Evolutionary conservation across 2,329 filamentous ascomycete genomes (phyloP).

Genomic region (Cladosporium velox): DNA sequence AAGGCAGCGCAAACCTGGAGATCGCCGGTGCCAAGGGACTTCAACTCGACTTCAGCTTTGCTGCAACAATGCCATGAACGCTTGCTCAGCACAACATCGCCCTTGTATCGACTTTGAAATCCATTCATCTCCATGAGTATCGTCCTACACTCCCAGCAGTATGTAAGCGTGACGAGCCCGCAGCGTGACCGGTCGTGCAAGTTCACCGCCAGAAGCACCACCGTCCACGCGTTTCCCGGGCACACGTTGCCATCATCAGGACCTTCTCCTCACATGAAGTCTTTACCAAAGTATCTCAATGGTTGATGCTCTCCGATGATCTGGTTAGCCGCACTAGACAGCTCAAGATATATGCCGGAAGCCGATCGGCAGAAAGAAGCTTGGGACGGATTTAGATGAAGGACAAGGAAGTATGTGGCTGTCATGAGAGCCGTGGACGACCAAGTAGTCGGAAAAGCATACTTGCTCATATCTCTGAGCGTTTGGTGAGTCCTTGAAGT

Average conservation of each 20-base stretch:
- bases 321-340: not conserved
- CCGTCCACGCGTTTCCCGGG: not conserved
- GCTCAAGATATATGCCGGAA: not conserved
- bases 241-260: not conserved
- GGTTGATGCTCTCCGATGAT: not conserved
- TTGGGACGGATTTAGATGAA: not conserved
- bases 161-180: accelerated
- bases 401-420: not conserved
- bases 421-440: not conserved
- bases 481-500: not conserved
- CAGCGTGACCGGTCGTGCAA: too few species aligned
- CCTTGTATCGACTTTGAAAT: not conserved
- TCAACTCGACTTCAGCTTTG: not conserved
- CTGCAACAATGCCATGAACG: not conserved
- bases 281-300: not conserved
- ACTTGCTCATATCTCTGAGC: not conserved
- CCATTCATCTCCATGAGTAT: not conserved
- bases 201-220: not conserved
- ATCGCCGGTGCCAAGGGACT: not conserved
- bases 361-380: not conserved
- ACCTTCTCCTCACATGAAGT: not conserved
- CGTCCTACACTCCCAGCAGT: not conserved
- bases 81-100: not conserved
- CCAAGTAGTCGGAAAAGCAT: not conserved
- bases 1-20: not conserved